phyloP scores from a whole-genome alignment of 1,284 basidiomycete species.

The Sanghuangporus sanghuang region DNA sequence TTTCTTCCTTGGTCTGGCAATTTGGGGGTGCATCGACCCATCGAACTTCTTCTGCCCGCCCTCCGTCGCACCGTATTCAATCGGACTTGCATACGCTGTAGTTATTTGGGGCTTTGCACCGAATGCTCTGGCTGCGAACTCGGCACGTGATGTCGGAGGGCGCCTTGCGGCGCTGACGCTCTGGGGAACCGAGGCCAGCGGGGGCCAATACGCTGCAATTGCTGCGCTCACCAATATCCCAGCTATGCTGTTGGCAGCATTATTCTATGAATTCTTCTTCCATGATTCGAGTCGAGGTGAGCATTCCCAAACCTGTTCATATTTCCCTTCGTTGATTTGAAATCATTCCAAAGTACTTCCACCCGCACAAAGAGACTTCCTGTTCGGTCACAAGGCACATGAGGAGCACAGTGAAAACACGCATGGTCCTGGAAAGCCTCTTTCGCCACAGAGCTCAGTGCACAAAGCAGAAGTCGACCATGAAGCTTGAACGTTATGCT shows the following conservation, averaged over 20 bases:
- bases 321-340: background rate
- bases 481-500: slow-evolving; percentile 4
- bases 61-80: slow-evolving; percentile 42
- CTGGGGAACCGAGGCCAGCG: slow-evolving; percentile 49
- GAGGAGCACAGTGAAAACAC: slow-evolving; percentile 13
- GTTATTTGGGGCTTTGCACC: slow-evolving; percentile 57
- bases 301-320: slow-evolving; percentile 12
- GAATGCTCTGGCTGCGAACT: slow-evolving; percentile 52
- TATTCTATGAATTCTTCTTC: slow-evolving; percentile 21
- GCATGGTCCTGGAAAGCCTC: background rate
- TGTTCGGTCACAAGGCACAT: slow-evolving; percentile 21
- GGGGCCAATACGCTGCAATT: slow-evolving; percentile 57
- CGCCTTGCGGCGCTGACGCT: slow-evolving; percentile 52
- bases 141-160: slow-evolving; percentile 63
- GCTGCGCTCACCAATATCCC: slow-evolving; percentile 62
- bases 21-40: slow-evolving; percentile 57
- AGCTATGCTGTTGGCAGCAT: slow-evolving; percentile 37
- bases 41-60: slow-evolving; percentile 59
- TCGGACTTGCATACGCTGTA: slow-evolving; percentile 49
- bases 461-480: slow-evolving; percentile 8
- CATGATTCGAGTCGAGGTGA: slow-evolving; percentile 45
- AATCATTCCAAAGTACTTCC: slow-evolving; percentile 16
- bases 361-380: slow-evolving; percentile 20
- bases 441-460: slow-evolving; percentile 1
- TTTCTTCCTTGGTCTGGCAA: slow-evolving; percentile 54